phyloP scores from a whole-genome alignment of 1,284 basidiomycete species.

The Leucoagaricus sp. region DNA sequence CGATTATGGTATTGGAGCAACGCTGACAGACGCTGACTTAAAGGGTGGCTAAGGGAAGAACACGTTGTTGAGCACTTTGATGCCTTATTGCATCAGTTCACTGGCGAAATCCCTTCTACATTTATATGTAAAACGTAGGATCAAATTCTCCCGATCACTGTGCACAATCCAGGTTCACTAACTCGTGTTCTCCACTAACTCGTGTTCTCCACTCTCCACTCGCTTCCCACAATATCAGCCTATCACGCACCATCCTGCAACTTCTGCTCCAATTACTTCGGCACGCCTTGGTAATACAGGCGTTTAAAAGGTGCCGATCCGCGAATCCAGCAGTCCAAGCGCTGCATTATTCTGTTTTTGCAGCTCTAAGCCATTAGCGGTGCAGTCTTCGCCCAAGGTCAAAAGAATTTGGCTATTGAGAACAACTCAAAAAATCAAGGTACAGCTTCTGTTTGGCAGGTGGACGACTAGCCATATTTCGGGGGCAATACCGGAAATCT shows the following conservation, averaged over 20 bases:
- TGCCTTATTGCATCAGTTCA: slow-evolving; percentile 8
- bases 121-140: slow-evolving; percentile 5
- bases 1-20: slow-evolving; percentile 8
- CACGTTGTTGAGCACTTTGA: slow-evolving; percentile 12
- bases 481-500: too few species aligned
- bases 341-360: too few species aligned
- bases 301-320: too few species aligned
- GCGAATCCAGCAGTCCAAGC: too few species aligned
- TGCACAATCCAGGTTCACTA: too few species aligned
- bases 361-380: too few species aligned
- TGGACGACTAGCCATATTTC: too few species aligned
- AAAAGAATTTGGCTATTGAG: too few species aligned
- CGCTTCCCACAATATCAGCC: background rate
- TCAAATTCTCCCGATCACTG: slow-evolving; percentile 7
- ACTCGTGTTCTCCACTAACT: background rate
- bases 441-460: too few species aligned
- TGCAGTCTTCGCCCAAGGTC: too few species aligned
- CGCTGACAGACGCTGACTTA: slow-evolving; percentile 8
- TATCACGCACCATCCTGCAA: background rate
- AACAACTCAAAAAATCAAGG: too few species aligned
- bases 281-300: background rate
- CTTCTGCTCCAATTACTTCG: background rate
- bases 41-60: slow-evolving; percentile 4
- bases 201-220: slow-evolving; percentile 11
- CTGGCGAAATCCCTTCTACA: background rate